Evolutionary conservation across 169 alveolate species (phyloP).

Genomic region (Eimeria maxima): DNA sequence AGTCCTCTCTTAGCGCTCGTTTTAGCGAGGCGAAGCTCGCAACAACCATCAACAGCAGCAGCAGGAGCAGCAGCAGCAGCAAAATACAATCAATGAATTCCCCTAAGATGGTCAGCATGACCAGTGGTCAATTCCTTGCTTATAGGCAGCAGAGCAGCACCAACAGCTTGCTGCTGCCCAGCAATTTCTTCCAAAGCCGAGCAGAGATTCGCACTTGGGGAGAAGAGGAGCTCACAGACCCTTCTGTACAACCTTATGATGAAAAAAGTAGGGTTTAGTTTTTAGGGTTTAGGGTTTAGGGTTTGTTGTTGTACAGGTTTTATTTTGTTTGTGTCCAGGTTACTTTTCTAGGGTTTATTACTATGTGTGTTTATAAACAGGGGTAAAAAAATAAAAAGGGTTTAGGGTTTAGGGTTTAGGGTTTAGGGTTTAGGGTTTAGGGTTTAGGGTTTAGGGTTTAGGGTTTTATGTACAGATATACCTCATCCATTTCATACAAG

Average conservation of each 20-base stretch:
- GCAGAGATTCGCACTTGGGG: conserved; percentile 64
- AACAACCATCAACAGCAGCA: background rate
- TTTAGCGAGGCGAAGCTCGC: background rate
- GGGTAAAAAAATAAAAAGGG: background rate
- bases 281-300: background rate
- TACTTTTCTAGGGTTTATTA: too few relatives aligned
- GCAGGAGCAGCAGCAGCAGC: conserved; percentile 8
- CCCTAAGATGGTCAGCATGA: background rate
- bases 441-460: conserved; percentile 27
- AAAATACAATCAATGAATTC: too few relatives aligned
- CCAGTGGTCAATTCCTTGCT: background rate
- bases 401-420: conserved; percentile 15
- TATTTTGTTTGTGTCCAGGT: too few relatives aligned
- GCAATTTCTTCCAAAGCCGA: conserved; percentile 46
- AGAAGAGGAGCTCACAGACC: conserved; percentile 57
- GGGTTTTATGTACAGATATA: too few relatives aligned
- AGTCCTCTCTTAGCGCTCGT: background rate
- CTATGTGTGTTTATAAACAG: background rate
- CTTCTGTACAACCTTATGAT: conserved; percentile 77
- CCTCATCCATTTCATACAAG: too few relatives aligned
- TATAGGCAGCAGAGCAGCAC: conserved; percentile 12
- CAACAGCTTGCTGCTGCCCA: background rate
- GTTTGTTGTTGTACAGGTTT: too few relatives aligned
- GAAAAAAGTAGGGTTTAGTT: background rate
- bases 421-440: conserved; percentile 54